phyloP scores from a whole-genome alignment of 2,329 filamentous ascomycete genomes.

The Beauveria rudraprayagi region DNA sequence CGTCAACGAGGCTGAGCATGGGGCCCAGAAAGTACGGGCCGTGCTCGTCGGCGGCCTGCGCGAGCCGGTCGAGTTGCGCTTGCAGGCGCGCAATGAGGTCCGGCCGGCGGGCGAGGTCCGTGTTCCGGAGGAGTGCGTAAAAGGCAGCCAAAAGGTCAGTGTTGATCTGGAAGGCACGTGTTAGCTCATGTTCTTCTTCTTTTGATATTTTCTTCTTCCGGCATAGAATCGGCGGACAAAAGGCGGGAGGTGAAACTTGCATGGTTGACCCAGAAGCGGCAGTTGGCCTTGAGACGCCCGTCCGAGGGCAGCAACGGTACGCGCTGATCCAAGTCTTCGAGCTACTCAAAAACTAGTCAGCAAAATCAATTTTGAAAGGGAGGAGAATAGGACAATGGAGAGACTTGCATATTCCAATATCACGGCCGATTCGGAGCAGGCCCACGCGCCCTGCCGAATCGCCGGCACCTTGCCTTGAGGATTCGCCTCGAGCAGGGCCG shows the following conservation, averaged over 20 bases:
- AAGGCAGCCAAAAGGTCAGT: conserved; percentile 68
- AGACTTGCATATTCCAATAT: conserved; percentile 71
- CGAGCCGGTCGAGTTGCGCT: conserved; percentile 48
- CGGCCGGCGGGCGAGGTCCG: conserved; percentile 50
- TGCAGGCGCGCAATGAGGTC: conserved; percentile 54
- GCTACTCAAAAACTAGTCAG: conserved; percentile 29
- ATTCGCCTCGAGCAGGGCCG: conserved; percentile 61
- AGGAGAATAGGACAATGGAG: neutral
- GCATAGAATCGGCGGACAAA: neutral
- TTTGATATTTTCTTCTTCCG: too few relatives aligned
- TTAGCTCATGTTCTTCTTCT: neutral
- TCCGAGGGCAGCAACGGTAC: conserved; percentile 55
- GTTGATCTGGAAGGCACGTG: conserved; percentile 50
- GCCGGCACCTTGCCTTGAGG: conserved; percentile 69
- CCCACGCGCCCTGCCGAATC: conserved; percentile 71
- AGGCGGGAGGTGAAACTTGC: conserved; percentile 35
- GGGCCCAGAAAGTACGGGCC: conserved; percentile 61
- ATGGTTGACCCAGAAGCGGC: conserved; percentile 74
- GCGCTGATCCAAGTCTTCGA: conserved; percentile 63
- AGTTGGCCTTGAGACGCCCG: conserved; percentile 62
- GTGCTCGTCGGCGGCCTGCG: conserved; percentile 40
- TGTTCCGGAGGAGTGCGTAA: conserved; percentile 62
- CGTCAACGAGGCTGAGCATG: conserved; percentile 56
- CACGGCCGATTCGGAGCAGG: conserved; percentile 72
- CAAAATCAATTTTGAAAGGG: neutral